Evolutionary conservation across 73 alveolate genomes (phyloP).

Genomic region (Breviolum minutum): DNA sequence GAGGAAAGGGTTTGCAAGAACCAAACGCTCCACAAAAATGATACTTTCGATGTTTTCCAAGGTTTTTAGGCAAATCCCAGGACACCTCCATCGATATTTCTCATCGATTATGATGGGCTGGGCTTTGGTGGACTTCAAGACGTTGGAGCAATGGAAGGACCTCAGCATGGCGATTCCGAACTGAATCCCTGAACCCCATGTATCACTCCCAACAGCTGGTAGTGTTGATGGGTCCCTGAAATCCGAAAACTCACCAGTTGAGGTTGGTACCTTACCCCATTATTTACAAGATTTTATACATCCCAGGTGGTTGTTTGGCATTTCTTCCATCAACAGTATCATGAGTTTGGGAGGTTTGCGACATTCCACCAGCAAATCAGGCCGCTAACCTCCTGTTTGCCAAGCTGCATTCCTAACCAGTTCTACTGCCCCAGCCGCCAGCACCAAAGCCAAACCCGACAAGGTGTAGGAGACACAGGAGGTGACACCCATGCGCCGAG

Average conservation of each 20-base stretch:
- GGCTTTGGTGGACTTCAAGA: background rate
- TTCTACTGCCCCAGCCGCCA: slow-evolving; percentile 46
- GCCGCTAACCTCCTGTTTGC: background rate
- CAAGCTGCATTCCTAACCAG: slow-evolving; percentile 2
- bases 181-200: background rate
- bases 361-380: background rate
- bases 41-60: background rate
- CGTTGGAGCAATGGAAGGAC: background rate
- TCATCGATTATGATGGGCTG: background rate
- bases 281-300: too few species aligned
- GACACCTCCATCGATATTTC: background rate
- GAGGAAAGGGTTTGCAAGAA: background rate
- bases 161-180: background rate
- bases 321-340: too few species aligned
- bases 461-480: slow-evolving; percentile 22
- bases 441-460: slow-evolving; percentile 9
- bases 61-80: too few species aligned
- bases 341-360: too few species aligned
- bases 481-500: background rate
- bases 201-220: background rate
- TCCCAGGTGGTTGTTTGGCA: too few species aligned
- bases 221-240: background rate
- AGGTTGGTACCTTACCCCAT: too few species aligned
- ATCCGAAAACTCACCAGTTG: too few species aligned
- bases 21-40: background rate